phyloP scores from a whole-genome alignment of 2,329 filamentous ascomycete genomes.

The Arthrobotrys musiformis region DNA sequence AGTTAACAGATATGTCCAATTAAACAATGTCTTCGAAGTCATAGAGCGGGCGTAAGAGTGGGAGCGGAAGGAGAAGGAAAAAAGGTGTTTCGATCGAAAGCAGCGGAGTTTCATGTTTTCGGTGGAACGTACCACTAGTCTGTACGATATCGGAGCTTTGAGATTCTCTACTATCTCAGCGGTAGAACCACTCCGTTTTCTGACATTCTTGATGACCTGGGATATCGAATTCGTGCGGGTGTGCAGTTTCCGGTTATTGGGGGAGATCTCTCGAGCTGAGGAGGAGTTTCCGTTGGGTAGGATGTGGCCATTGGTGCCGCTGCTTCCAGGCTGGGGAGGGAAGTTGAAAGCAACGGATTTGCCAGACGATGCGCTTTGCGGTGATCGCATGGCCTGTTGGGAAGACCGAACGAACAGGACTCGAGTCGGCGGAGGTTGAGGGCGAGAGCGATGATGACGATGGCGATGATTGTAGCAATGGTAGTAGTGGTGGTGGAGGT shows the following conservation, averaged over 20 bases:
- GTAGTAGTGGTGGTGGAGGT: not conserved
- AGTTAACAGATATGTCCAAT: slow-evolving; percentile 16
- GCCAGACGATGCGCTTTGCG: slow-evolving; percentile 46
- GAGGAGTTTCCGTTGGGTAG: slow-evolving; percentile 14
- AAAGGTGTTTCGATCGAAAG: slow-evolving; percentile 3
- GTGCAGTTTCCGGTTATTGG: slow-evolving; percentile 34
- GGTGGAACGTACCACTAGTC: slow-evolving; percentile 49
- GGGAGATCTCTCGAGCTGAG: slow-evolving; percentile 44
- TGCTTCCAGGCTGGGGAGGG: not conserved
- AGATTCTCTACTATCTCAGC: slow-evolving; percentile 55
- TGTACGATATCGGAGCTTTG: slow-evolving; percentile 55
- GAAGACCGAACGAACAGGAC: not conserved
- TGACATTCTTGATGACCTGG: slow-evolving; percentile 44
- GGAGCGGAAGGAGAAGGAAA: not conserved
- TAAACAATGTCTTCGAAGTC: not conserved
- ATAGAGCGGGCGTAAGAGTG: too few relatives aligned
- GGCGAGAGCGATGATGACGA: not conserved
- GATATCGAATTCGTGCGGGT: slow-evolving; percentile 50
- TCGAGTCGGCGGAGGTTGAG: not conserved
- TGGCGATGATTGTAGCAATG: not conserved
- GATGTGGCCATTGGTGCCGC: slow-evolving; percentile 35
- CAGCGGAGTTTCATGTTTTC: not conserved
- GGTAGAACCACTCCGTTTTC: slow-evolving; percentile 51
- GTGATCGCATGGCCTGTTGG: slow-evolving; percentile 40
- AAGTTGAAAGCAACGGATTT: slow-evolving; percentile 42